Evolutionary conservation across 2,329 filamentous ascomycete genomes (phyloP).

Genomic region (Phaeosphaeria sp.): DNA sequence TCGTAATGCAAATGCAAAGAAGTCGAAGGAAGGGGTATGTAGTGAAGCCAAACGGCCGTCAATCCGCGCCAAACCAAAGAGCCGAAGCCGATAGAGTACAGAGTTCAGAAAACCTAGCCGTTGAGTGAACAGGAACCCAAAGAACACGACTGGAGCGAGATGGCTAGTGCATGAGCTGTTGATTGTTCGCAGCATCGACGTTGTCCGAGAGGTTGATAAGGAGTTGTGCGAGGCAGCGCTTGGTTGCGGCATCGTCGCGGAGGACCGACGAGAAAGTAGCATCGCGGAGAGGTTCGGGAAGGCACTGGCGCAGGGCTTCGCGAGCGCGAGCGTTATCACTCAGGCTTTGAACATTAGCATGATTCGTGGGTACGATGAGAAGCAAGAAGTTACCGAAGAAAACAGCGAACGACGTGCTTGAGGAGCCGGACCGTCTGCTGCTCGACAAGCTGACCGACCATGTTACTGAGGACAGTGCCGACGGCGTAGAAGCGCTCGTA

Average conservation of each 20-base stretch:
- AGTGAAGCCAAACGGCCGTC: constrained; percentile 17
- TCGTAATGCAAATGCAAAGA: constrained; percentile 23
- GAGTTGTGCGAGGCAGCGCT: constrained; percentile 95
- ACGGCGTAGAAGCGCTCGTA: constrained; percentile 99
- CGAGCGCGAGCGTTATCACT: constrained; percentile 96
- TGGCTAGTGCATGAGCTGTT: constrained; percentile 44
- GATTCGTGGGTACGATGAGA: background rate
- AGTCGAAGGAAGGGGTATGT: constrained; percentile 19
- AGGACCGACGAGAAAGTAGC: constrained; percentile 97
- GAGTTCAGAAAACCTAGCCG: constrained; percentile 9
- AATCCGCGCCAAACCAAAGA: constrained; percentile 31
- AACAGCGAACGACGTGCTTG: constrained; percentile 97
- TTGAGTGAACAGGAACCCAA: background rate
- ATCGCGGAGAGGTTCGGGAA: constrained; percentile 97
- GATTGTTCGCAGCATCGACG: constrained; percentile 58
- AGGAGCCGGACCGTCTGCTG: constrained; percentile 94
- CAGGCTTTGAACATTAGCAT: constrained; percentile 63
- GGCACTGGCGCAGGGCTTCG: constrained; percentile 92
- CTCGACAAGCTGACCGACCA: constrained; percentile 97
- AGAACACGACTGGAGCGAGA: background rate
- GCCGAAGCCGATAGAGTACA: constrained; percentile 32
- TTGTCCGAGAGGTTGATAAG: constrained; percentile 96
- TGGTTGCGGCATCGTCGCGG: constrained; percentile 95
- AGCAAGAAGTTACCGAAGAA: constrained; percentile 74
- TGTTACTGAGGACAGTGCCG: constrained; percentile 95